Evolutionary conservation across 2,329 filamentous ascomycete genomes (phyloP), one percentile per base, ranked within the genome.

Genomic region (Botrytis galanthina): DNA sequence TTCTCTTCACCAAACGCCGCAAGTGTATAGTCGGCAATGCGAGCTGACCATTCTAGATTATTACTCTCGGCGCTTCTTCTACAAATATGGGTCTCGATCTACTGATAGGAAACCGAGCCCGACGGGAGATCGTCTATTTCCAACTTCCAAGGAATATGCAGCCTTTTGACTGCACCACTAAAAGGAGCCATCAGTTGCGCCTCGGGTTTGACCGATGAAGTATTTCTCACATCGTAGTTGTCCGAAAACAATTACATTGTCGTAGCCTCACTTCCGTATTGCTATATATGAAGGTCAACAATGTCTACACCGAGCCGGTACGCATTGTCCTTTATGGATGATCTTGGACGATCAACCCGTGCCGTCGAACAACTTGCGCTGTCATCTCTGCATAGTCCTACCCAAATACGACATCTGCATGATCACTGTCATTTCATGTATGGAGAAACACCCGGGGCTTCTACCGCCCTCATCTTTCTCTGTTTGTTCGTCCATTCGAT

Each of bases 41-140:
- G 9, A 57, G 48, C 35, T 29, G 64, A 22, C 39, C 9, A 67
- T 51, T 67, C 16, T 67, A 51, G 32, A 8, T 66, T n/a, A 20
- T 12, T n/a, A 51, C 20, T n/a, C 37, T 62, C 68, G 54, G 54
- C 39, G 54, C 39, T 70, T 70, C 39, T 48, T n/a, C 18, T 48
- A 37, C 39, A 8, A 51, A 59, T 8, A 62, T 51, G 20, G 48
- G 42, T 10, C 29, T 51, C 7, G 6, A n/a, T 32, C 32, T 29
- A 32, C 57, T 37, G 42, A 26, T 46, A 51, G 59, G 48, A 64
- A 63, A 51, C 20, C 42, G 59, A 59, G 20, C 26, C 37, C 32
- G n/a, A 32, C 57, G 42, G 69, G 69, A 71, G 69, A 71, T 63
- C 29, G 59, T 63, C 57, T 10, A 12, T 46, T 54, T 67, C 48